phyloP scores from a whole-genome alignment of 1,284 basidiomycete genomes.

The Agaricales sp. region DNA sequence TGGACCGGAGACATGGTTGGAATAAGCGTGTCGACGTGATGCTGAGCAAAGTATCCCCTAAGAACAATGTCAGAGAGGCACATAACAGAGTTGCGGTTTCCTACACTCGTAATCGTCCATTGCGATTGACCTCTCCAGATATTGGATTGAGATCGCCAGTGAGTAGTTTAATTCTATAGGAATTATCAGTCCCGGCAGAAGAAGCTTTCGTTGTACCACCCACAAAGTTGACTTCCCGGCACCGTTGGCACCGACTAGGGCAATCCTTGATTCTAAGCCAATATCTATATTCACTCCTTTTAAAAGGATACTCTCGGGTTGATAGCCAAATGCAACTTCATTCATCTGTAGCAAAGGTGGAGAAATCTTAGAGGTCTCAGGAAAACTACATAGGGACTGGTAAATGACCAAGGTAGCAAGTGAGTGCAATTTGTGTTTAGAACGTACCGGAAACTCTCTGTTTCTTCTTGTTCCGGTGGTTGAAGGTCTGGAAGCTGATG shows the following conservation, averaged over 20 bases:
- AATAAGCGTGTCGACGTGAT: conserved; percentile 92
- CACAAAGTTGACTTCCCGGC: conserved; percentile 30
- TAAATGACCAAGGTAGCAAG: neutral
- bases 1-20: conserved; percentile 83
- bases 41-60: conserved; percentile 93
- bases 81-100: conserved; percentile 16
- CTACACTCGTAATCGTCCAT: conserved; percentile 83
- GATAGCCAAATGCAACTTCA: conserved; percentile 89
- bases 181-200: conserved; percentile 5
- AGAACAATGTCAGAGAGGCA: conserved; percentile 4
- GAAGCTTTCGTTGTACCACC: conserved; percentile 4
- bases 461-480: conserved; percentile 85
- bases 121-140: conserved; percentile 79
- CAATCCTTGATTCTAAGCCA: conserved; percentile 81
- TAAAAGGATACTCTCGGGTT: conserved; percentile 71
- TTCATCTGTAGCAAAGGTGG: conserved; percentile 94
- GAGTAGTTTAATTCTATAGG: conserved; percentile 78
- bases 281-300: conserved; percentile 86
- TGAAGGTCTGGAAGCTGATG: conserved; percentile 79
- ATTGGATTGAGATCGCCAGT: conserved; percentile 84
- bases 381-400: conserved; percentile 45
- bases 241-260: conserved; percentile 81
- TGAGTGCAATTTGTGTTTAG: conserved; percentile 6
- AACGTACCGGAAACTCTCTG: conserved; percentile 75
- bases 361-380: conserved; percentile 91